Evolutionary conservation across 2,329 filamentous ascomycete genomes (phyloP).

Genomic region (Lomentospora prolificans): DNA sequence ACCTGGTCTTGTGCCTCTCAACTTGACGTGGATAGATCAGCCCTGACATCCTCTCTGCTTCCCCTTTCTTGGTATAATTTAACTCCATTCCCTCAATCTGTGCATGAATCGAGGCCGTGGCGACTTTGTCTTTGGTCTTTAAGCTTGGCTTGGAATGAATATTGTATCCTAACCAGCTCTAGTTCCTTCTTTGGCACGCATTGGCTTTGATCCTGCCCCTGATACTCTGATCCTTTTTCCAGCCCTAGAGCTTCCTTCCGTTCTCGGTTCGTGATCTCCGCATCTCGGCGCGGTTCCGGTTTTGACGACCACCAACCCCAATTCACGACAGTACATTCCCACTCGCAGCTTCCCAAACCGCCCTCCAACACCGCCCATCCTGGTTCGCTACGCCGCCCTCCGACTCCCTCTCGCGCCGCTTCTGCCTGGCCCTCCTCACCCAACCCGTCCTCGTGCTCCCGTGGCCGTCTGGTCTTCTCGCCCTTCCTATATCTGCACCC

Average conservation of each 20-base stretch:
- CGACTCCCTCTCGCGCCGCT: background rate
- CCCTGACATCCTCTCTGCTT: too few species aligned
- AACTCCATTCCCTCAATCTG: background rate
- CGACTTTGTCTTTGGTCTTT: background rate
- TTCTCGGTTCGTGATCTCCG: background rate
- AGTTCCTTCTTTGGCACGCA: background rate
- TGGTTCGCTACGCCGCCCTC: background rate
- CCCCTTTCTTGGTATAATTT: too few species aligned
- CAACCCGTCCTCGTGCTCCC: background rate
- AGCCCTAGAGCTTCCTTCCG: background rate
- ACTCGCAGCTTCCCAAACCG: background rate
- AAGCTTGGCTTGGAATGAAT: background rate
- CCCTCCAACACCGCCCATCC: background rate
- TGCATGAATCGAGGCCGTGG: background rate
- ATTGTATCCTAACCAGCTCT: background rate
- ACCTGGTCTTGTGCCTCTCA: too few species aligned
- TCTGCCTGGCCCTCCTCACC: background rate
- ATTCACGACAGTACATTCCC: background rate
- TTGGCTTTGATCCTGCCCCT: background rate
- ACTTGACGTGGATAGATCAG: too few species aligned
- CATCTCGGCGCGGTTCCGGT: background rate
- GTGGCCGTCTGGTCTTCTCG: background rate
- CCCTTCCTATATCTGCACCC: background rate
- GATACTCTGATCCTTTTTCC: background rate
- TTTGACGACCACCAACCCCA: background rate